Evolutionary conservation across 2,329 filamentous ascomycete species (phyloP).

Genomic region (Pestalotiopsis sp.): DNA sequence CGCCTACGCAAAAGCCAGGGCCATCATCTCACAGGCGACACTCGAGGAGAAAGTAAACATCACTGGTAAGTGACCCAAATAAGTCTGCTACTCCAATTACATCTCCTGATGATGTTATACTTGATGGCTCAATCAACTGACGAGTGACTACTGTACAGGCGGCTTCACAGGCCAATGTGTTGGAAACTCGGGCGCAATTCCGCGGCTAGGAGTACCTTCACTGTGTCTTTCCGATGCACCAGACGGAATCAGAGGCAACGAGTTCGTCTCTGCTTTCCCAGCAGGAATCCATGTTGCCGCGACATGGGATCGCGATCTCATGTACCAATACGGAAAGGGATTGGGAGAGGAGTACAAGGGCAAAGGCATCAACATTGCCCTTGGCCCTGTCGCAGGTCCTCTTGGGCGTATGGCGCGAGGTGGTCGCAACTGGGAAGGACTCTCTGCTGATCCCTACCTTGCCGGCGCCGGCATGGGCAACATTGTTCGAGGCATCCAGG

Average conservation of each 20-base stretch:
- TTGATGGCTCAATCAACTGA: not conserved
- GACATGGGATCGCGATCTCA: constrained; percentile 82
- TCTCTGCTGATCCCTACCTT: constrained; percentile 80
- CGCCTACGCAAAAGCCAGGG: constrained; percentile 74
- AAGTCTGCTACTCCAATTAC: not conserved
- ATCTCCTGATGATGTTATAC: not conserved
- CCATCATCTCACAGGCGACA: constrained; percentile 78
- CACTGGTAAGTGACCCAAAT: constrained; percentile 74
- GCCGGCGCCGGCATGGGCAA: constrained; percentile 76
- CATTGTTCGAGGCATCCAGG: constrained; percentile 70
- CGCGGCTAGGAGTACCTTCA: constrained; percentile 71
- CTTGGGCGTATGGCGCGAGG: constrained; percentile 80
- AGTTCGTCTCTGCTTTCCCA: constrained; percentile 81
- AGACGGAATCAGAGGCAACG: constrained; percentile 75
- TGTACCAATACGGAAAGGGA: constrained; percentile 75
- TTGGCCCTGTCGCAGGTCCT: constrained; percentile 81
- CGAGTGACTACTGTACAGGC: not conserved
- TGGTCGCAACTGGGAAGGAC: constrained; percentile 90
- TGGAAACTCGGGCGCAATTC: constrained; percentile 69
- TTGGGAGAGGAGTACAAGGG: constrained; percentile 70
- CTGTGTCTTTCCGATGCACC: constrained; percentile 85
- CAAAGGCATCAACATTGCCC: constrained; percentile 70
- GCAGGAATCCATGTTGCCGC: constrained; percentile 73
- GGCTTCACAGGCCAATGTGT: constrained; percentile 44
- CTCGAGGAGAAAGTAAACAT: constrained; percentile 86